A percentile compares a stretch with the other conserved stretches of the same genome.
Conservation (phyloP, 2,329 filamentous ascomycete genomes). For the Neopestalotiopsis sp. region DNA sequence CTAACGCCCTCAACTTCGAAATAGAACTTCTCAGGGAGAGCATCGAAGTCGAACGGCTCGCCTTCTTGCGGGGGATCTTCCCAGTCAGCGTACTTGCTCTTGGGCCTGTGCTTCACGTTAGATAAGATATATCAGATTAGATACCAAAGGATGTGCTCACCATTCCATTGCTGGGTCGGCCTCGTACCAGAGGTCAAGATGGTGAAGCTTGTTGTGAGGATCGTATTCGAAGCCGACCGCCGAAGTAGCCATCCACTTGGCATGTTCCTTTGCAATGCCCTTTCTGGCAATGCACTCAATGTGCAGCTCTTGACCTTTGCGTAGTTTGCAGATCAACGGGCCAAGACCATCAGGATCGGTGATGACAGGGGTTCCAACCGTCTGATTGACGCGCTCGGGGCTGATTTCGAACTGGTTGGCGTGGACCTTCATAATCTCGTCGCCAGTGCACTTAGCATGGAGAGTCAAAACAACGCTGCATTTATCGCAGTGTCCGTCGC, state of each 20-base stretch:
- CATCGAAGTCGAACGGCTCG: constrained; percentile 90
- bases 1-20: constrained; percentile 91
- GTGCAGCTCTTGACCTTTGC: constrained; percentile 87
- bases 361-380: constrained; percentile 81
- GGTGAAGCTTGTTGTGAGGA: constrained; percentile 92
- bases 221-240: constrained; percentile 98
- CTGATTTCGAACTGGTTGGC: constrained; percentile 84
- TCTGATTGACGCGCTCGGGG: constrained; percentile 72
- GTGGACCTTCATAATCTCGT: constrained; percentile 92
- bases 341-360: constrained; percentile 82
- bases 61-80: constrained; percentile 82
- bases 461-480: constrained; percentile 87
- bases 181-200: constrained; percentile 96
- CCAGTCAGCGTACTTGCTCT: constrained; percentile 78
- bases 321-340: constrained; percentile 86
- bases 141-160: constrained; percentile 53
- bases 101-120: constrained; percentile 64
- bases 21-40: constrained; percentile 84
- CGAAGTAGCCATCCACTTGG: constrained; percentile 93
- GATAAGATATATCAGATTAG: constrained; percentile 3
- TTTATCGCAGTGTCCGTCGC: constrained; percentile 91
- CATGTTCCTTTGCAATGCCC: constrained; percentile 97
- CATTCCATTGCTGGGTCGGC: constrained; percentile 82
- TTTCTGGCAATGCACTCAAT: constrained; percentile 96
- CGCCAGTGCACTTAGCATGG: constrained; percentile 82